Evolutionary conservation across 1,139 yeast genomes (phyloP), one percentile per base, ranked within the genome.

Genomic region (Hemisphaericaspora subhashii): DNA sequence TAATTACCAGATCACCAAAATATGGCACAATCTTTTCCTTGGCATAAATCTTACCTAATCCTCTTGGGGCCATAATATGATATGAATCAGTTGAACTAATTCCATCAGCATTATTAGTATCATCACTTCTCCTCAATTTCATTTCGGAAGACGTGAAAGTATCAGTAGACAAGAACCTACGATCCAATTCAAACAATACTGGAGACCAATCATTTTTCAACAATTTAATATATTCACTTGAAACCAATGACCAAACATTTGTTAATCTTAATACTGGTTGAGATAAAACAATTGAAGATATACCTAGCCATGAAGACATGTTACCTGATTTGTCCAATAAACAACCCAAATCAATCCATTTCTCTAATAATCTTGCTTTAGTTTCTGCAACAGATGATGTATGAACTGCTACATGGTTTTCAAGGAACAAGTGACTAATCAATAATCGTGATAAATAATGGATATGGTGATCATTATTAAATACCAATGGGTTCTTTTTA

Each of bases 241-340:
- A 77, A 3, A 90, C 87, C 41, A 72, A 67, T 8, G 84, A 68
- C 98, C 98, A 92, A 3, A 89, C 75, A 45, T 77, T 76, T 20
- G 77, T 68, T 37, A 92, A 66, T 47, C 98, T 74, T 42, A 90
- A 65, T 3, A 90, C 74, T 0, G 97, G 95, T 40, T 85, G 81
- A 0, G 96, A 86, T 52, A 96, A 83, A 3, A 90, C 73, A 2
- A 86, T 75, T 1, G 94, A 82, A 1, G 96, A 89, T 49, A 90
- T 83, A 1, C 96, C 96, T 26, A 88, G 66, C 98, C 98, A 92
- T 22, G 95, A 84, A 0, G 90, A 90, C 92, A 89, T 87, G 56
- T 92, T 95, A 36, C 98, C 98, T 20, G 79, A 68, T 46, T 79
- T 79, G 54, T 88, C 95, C 45, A 90, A 75, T 25, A 74, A 66